These are phyloP conservation scores for Centella asiatica DNA, from an alignment of 129 eudicot species.

Conservation along the genomic window DNA sequence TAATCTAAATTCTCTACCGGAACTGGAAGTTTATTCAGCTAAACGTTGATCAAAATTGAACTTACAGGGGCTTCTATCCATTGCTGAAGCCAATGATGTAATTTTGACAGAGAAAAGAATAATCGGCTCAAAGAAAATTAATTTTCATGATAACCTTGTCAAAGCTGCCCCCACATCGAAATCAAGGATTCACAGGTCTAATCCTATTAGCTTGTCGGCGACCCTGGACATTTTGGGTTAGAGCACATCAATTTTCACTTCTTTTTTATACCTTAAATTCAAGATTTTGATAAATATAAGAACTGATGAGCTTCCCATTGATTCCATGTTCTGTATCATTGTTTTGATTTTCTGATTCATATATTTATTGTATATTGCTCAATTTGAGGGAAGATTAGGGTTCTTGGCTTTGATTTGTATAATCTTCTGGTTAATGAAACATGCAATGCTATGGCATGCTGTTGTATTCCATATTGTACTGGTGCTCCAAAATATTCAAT, in stretches of 20 bases:
- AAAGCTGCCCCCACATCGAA: conserved; percentile 18
- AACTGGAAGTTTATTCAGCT: not conserved
- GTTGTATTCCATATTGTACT: not conserved
- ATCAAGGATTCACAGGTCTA: conserved; percentile 61
- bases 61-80: conserved; percentile 75
- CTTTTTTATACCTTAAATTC: not conserved
- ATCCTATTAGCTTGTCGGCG: conserved; percentile 54
- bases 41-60: conserved; percentile 13
- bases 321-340: not conserved
- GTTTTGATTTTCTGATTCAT: not conserved
- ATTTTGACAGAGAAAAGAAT: conserved; percentile 29
- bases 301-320: not conserved
- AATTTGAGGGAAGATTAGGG: not conserved
- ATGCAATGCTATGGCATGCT: not conserved
- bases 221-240: conserved; percentile 38
- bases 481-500: not conserved
- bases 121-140: conserved; percentile 17
- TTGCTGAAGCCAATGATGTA: conserved; percentile 40
- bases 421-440: not conserved
- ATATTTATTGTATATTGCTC: not conserved
- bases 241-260: not conserved
- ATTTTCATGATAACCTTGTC: conserved; percentile 16
- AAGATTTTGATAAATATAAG: not conserved
- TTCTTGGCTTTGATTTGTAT: conserved; percentile 2
- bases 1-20: not conserved